Evolutionary conservation across 1,284 basidiomycete genomes (phyloP), one percentile per base, ranked within the genome.

Genomic region (Sanghuangporus baumii): DNA sequence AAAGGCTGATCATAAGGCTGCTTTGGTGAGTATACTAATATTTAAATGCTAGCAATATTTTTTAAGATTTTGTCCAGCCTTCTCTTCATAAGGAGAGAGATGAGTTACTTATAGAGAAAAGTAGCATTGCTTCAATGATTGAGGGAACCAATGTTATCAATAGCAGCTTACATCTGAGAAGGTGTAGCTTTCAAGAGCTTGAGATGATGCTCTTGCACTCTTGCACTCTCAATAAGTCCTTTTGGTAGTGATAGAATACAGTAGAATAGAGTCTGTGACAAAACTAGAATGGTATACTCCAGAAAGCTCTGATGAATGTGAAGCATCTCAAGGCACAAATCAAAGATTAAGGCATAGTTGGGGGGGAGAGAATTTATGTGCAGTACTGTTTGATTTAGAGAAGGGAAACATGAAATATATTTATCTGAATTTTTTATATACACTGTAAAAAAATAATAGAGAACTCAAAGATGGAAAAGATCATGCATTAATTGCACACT

Each of bases 291-390:
- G 74, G 76, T 2, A 86, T 87, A 67, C 75, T 91, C 16, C 76
- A 84, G 37, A 81, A 77, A 55, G 75, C 81, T 11, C 84, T 88
- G 69, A 74, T 73, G 61, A 81, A 78, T 64, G 73, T 89, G 55
- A 89, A 89, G 73, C 83, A 86, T 7, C 74, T 89, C 38, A 88
- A 91, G 69, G 79, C 78, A 2, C 81, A 85, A 64, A 78, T 89
- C 16, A 71, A 81, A 48, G 79, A n/a, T n/a, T n/a, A n/a, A n/a
- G n/a, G n/a, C n/a, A n/a, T n/a, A n/a, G n/a, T n/a, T n/a, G n/a
- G n/a, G n/a, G n/a, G n/a, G n/a, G n/a, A n/a, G n/a, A n/a, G n/a
- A n/a, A n/a, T n/a, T n/a, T n/a, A n/a, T n/a, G n/a, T n/a, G n/a
- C n/a, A n/a, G n/a, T n/a, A n/a, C n/a, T n/a, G n/a, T n/a, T n/a